Evolutionary conservation across 352 stramenopile genomes (phyloP), one percentile per base, ranked within the genome.

Genomic region (Peronospora farinosa): DNA sequence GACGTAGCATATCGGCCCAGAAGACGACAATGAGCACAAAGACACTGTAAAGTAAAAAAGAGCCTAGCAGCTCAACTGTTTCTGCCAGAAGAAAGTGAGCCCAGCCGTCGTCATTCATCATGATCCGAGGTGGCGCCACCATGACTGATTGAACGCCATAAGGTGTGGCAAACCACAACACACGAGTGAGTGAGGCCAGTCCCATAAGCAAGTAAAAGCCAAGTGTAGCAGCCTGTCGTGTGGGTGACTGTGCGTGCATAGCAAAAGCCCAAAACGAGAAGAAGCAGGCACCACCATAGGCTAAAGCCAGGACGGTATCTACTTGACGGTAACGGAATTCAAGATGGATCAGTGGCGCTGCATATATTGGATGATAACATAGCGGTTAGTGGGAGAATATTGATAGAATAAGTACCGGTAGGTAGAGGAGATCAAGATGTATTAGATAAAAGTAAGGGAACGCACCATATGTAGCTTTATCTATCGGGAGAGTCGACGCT

Each of bases 21-120:
- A 97, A 98, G 17, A 98, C 92, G 37, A 97, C 73, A 67, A 98
- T 97, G 13, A 98, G 80, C 54, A 98, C 95, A 56, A 98, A 98
- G 60, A 98, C 96, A 47, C 84, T 93, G 71, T 98, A 98, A 23
- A 98, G 73, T n/a, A 94, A 73, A 40, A 97, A 78, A 15, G 87
- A 96, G 36, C 95, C 95, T 6, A 95, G 47, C 27, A 91, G 85
- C 42, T 98, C 69, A 7, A 97, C 71, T 28, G 89, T 54, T 54
- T 98, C 92, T 2, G 78, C 84, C 12, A 88, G 27, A 15, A 97
- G 83, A 33, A 89, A 86, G 45, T 81, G 46, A 12, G 53, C 46
- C 70, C 66, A 88, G 28, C 74, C 78, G 40, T 78, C 64, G 23
- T 92, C 76, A 25, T 76, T 78, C 63, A 86, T 82, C 39, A 70